phyloP scores from a whole-genome alignment of 108 stramenopile genomes.

The Cylindrotheca fusiformis region DNA sequence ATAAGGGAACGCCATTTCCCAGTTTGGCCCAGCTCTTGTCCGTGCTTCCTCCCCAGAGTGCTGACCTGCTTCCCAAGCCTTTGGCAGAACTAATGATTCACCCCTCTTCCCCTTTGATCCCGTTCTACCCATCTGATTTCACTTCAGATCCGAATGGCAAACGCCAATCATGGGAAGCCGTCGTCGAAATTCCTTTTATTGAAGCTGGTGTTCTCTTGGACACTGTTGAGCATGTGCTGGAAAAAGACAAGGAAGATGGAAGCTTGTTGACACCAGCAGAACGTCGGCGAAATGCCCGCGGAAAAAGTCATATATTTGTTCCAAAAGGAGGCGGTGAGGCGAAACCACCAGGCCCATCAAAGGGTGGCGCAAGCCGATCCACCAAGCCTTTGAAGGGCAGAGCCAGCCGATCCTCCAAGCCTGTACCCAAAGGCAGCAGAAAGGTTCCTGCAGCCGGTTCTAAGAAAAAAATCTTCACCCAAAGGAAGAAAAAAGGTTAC shows the following conservation, averaged over 20 bases:
- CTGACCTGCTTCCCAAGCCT: conserved; percentile 80
- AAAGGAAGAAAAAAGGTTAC: too few relatives aligned
- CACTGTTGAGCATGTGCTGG: conserved; percentile 66
- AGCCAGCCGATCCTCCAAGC: too few relatives aligned
- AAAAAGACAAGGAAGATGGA: conserved; percentile 46
- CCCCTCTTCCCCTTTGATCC: conserved; percentile 79
- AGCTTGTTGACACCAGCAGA: conserved; percentile 61
- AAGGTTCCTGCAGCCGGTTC: too few relatives aligned
- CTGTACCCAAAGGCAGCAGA: too few relatives aligned
- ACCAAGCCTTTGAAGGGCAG: too few relatives aligned
- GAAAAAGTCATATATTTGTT: conserved; percentile 57
- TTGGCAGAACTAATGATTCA: conserved; percentile 91
- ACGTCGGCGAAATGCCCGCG: conserved; percentile 63
- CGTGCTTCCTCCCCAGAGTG: conserved; percentile 93
- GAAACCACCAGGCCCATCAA: too few relatives aligned
- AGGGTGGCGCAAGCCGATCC: too few relatives aligned
- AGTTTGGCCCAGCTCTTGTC: conserved; percentile 94
- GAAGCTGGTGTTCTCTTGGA: conserved; percentile 78
- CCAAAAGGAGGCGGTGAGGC: conserved; percentile 29
- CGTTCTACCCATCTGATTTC: conserved; percentile 89
- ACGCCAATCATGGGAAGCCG: conserved; percentile 94
- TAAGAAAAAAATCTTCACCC: too few relatives aligned
- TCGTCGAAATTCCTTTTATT: conserved; percentile 97
- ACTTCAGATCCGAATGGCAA: conserved; percentile 84
- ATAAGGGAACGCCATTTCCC: conserved; percentile 81